phyloP scores from a whole-genome alignment of 148 eudicot genomes.

The Rhododendron griersonianum region DNA sequence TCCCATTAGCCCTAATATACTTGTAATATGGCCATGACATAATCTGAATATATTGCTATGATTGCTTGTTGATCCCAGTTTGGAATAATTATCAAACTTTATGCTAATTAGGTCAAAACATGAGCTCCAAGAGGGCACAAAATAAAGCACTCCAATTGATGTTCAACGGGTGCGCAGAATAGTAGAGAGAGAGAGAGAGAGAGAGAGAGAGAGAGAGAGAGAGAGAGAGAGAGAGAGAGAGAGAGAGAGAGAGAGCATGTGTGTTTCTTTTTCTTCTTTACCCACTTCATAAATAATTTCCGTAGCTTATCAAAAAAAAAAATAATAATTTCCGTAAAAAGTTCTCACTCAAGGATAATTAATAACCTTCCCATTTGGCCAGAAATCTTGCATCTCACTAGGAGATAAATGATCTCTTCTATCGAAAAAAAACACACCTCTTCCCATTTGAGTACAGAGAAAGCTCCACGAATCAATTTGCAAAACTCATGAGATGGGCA shows the following conservation, averaged over 20 bases:
- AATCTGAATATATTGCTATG: too few species aligned
- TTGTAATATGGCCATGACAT: too few species aligned
- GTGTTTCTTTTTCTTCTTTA: not conserved
- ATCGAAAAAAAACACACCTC: too few species aligned
- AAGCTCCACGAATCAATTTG: not conserved
- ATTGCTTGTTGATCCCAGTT: not conserved
- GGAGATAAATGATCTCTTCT: too few species aligned
- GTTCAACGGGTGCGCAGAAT: not conserved
- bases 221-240: not conserved
- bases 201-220: not conserved
- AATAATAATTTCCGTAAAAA: not conserved
- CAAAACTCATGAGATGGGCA: not conserved
- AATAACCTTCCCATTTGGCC: too few species aligned
- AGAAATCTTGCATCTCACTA: too few species aligned
- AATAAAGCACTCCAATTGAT: not conserved
- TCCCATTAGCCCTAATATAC: too few species aligned
- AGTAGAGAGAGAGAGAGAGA: not conserved
- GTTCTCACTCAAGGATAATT: not conserved
- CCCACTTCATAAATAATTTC: not conserved
- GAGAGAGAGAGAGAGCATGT: not conserved
- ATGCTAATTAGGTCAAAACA: not conserved
- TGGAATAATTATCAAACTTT: not conserved
- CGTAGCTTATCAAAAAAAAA: too few species aligned
- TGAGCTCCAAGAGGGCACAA: not conserved
- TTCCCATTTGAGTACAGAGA: too few species aligned